phyloP scores from a whole-genome alignment of 2,329 filamentous ascomycete genomes.

The Malbranchea cinnamomea region DNA sequence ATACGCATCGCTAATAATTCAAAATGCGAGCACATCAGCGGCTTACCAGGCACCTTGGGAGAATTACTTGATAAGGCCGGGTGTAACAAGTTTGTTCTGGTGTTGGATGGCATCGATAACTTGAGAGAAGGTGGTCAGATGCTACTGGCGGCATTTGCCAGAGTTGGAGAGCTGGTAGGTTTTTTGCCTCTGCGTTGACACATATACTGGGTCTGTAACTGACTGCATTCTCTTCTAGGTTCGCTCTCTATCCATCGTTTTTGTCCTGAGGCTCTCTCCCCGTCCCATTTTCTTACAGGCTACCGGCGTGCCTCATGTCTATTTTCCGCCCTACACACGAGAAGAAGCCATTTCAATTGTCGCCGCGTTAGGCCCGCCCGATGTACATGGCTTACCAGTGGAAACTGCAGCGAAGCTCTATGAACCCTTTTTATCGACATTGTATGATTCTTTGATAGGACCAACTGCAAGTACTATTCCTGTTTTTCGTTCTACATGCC shows the following conservation, averaged over 20 bases:
- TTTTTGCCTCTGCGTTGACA: not conserved
- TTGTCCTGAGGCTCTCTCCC: constrained; percentile 57
- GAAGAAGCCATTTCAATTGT: constrained; percentile 66
- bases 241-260: constrained; percentile 58
- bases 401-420: constrained; percentile 24
- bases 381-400: constrained; percentile 17
- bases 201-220: constrained; percentile 6
- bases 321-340: constrained; percentile 75
- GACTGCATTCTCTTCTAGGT: constrained; percentile 40
- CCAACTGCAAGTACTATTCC: constrained; percentile 67
- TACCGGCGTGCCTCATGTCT: constrained; percentile 57
- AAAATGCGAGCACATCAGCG: constrained; percentile 67
- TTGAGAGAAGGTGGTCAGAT: constrained; percentile 69
- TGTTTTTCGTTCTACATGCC: constrained; percentile 53
- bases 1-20: constrained; percentile 35
- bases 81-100: constrained; percentile 53
- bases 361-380: constrained; percentile 35
- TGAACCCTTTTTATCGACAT: constrained; percentile 61
- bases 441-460: constrained; percentile 75
- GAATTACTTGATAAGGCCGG: constrained; percentile 21
- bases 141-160: constrained; percentile 63
- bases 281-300: constrained; percentile 54
- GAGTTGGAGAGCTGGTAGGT: constrained; percentile 65
- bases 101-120: constrained; percentile 76
- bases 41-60: constrained; percentile 56